Conservation (phyloP, 768 basidiomycete species). For the Russula compacta region DNA sequence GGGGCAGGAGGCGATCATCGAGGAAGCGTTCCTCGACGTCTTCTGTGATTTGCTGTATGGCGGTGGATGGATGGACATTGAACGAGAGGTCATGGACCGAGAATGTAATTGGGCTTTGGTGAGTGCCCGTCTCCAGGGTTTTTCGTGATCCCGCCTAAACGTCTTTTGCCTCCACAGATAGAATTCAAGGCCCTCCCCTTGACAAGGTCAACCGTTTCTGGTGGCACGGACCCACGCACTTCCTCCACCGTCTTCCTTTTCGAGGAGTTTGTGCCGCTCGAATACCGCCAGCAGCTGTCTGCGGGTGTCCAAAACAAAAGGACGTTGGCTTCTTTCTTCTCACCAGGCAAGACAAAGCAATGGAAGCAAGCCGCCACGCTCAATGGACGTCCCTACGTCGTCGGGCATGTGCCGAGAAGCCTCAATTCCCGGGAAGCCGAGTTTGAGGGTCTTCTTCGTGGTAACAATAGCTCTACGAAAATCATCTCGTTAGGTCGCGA, state of each 20-base stretch:
- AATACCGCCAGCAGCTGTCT: slow-evolving; percentile 70
- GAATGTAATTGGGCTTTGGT: slow-evolving; percentile 94
- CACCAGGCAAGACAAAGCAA: slow-evolving; percentile 40
- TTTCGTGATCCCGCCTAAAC: not conserved
- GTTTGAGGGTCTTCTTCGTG: slow-evolving; percentile 66
- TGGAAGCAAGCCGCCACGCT: slow-evolving; percentile 82
- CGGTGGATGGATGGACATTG: slow-evolving; percentile 77
- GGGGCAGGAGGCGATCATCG: slow-evolving; percentile 72
- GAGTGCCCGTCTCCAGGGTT: slow-evolving; percentile 25
- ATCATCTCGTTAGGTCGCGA: slow-evolving; percentile 27
- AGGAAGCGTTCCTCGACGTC: slow-evolving; percentile 84
- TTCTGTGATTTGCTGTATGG: slow-evolving; percentile 78
- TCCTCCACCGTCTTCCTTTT: slow-evolving; percentile 68
- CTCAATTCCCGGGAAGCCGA: slow-evolving; percentile 57
- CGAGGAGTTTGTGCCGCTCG: slow-evolving; percentile 89
- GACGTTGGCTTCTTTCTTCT: slow-evolving; percentile 62
- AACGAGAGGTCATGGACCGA: slow-evolving; percentile 67
- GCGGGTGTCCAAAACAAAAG: slow-evolving; percentile 41
- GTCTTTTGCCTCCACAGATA: slow-evolving; percentile 38
- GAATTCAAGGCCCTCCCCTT: slow-evolving; percentile 77
- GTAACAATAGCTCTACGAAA: slow-evolving; percentile 37
- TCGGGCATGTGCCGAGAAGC: slow-evolving; percentile 47
- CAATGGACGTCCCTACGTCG: slow-evolving; percentile 67
- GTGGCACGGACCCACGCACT: slow-evolving; percentile 57
- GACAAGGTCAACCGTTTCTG: slow-evolving; percentile 23